A percentile compares a stretch with the other conserved stretches of the same genome.
These are phyloP conservation scores for Trichoderma hamatum DNA, from an alignment of 2,329 filamentous ascomycete genomes.

Conservation along the genomic window DNA sequence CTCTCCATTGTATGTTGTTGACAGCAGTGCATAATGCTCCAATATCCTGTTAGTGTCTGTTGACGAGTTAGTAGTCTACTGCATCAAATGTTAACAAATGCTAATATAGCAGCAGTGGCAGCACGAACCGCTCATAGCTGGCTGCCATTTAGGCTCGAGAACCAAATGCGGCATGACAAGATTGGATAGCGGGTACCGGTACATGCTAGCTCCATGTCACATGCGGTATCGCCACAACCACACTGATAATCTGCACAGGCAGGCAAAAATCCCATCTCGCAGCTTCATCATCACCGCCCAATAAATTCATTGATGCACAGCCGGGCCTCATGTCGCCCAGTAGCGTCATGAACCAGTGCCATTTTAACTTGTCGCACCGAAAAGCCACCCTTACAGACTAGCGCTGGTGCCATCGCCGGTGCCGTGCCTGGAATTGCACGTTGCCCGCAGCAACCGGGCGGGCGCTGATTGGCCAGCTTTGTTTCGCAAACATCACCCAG, in stretches of 20 bases:
- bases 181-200: not conserved
- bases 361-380: not conserved
- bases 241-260: not conserved
- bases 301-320: not conserved
- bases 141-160: not conserved
- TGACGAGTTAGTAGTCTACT: not conserved
- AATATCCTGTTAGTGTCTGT: not conserved
- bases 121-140: not conserved
- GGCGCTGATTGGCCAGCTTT: slow-evolving; percentile 38
- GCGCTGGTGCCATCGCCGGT: slow-evolving; percentile 1
- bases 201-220: slow-evolving; percentile 13
- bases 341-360: not conserved
- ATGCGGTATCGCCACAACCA: slow-evolving; percentile 2
- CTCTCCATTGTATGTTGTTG: not conserved
- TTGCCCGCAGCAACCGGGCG: slow-evolving; percentile 40
- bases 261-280: not conserved
- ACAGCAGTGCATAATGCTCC: not conserved
- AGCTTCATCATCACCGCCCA: not conserved
- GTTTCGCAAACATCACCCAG: slow-evolving; percentile 20
- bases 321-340: not conserved
- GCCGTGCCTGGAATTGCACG: slow-evolving; percentile 26
- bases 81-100: not conserved
- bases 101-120: not conserved
- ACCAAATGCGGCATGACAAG: not conserved
- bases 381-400: slow-evolving; percentile 2